Base-by-base conservation (phyloP, 164 flowering plant genomes). In the Amborella trichopoda region DNA sequence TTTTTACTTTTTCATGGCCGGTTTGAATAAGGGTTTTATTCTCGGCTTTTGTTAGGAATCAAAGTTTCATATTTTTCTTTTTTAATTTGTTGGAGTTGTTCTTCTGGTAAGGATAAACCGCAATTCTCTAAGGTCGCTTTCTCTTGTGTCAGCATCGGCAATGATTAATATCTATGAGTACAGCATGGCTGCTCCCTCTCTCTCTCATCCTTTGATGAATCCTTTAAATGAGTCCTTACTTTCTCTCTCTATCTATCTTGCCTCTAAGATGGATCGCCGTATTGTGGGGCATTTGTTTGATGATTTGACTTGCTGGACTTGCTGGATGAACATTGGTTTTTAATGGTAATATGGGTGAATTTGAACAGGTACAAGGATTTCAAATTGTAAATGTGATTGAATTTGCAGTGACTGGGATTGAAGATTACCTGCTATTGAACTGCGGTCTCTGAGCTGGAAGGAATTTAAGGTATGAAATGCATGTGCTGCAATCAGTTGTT, bases 391-490 rank as follows among this genome's bases (percentile, higher is more conserved):
- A 52, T 62, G 72, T 50, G 56, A 37, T 30, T 60, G 40, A 49
- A 23, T 54, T 50, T 16, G 49, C 25, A 28, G 40, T 50, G 56
- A 26, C 51, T 30, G 25, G 55, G 17, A 41, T 26, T 3, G 16
- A 44, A 40, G 55, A 33, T 52, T 56, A 50, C 12, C 52, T 40
- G 39, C 43, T 66, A 66, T 65, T 64, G 56, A 50, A 43, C 65
- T 61, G 28, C 68, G 13, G 33, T 54, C 40, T 58, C 56, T 61
- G 50, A 26, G 40, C 30, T 40, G 51, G 40, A 55, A 30, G n/a
- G 38, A 34, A 28, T 41, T 50, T 30, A 65, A 65, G 77, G 73
- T 73, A 53, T 62, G 40, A 2, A 48, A 11, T 51, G 40, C 37
- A 23, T 47, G 11, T n/a, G n/a, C n/a, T n/a, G n/a, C n/a, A n/a